These are phyloP conservation scores for Aspergillus conjunctus DNA, from an alignment of 495 filamentous ascomycete genomes.

Conservation along the genomic window DNA sequence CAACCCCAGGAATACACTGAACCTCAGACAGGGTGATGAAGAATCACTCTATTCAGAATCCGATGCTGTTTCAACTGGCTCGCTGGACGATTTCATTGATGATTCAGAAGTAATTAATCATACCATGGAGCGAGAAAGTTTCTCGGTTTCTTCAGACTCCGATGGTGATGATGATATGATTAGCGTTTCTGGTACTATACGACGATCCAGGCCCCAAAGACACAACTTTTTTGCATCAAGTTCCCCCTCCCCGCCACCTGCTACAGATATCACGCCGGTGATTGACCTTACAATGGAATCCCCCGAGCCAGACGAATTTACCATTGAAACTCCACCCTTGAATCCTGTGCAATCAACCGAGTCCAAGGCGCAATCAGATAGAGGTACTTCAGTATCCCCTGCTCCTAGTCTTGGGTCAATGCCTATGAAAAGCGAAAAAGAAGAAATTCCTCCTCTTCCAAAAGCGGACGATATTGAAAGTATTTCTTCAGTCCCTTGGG, in stretches of 20 bases:
- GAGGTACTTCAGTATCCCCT: conserved; percentile 22
- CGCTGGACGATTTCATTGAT: conserved; percentile 51
- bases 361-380: conserved; percentile 14
- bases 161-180: conserved; percentile 35
- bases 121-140: conserved; percentile 29
- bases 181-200: conserved; percentile 24
- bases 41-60: conserved; percentile 39
- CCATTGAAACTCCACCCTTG: conserved; percentile 32
- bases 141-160: conserved; percentile 21
- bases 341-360: conserved; percentile 26
- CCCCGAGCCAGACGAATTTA: conserved; percentile 27
- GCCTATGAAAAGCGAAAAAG: conserved; percentile 3
- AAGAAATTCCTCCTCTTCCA: conserved; percentile 22
- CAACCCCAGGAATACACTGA: conserved; percentile 26
- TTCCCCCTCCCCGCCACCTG: conserved; percentile 19
- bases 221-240: conserved; percentile 16
- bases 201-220: conserved; percentile 14
- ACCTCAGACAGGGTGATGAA: conserved; percentile 39
- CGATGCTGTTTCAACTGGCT: conserved; percentile 40
- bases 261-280: conserved; percentile 4
- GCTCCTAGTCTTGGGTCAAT: conserved; percentile 16
- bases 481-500: conserved; percentile 26
- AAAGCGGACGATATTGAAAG: conserved; percentile 29
- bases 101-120: conserved; percentile 21
- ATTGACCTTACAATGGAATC: conserved; percentile 40